phyloP scores from a whole-genome alignment of 352 stramenopile species.

The Pythium sp. region DNA sequence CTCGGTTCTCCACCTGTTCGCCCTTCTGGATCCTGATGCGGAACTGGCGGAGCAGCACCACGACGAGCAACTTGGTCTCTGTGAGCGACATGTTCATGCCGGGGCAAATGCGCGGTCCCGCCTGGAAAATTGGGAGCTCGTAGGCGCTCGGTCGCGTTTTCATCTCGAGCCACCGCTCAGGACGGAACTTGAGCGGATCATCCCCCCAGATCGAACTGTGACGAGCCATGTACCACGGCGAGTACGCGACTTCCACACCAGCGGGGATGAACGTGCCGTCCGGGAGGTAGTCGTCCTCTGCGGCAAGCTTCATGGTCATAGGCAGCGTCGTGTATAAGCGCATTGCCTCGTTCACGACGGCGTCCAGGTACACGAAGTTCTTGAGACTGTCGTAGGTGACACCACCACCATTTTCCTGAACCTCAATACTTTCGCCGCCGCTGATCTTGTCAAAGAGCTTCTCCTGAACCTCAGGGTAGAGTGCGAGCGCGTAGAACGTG shows the following conservation, averaged over 20 bases:
- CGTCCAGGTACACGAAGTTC: conserved; percentile 60
- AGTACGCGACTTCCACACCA: conserved; percentile 63
- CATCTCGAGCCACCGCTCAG: conserved; percentile 13
- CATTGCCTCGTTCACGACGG: conserved; percentile 67
- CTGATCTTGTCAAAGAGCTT: conserved; percentile 50
- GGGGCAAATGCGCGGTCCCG: conserved; percentile 59
- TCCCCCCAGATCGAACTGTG: conserved; percentile 14
- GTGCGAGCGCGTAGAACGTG: conserved; percentile 42
- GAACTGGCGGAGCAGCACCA: conserved; percentile 40
- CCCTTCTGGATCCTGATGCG: conserved; percentile 37
- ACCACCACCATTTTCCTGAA: not conserved
- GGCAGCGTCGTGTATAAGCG: conserved; percentile 73
- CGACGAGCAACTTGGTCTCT: conserved; percentile 58
- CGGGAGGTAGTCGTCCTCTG: conserved; percentile 11
- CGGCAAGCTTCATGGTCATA: conserved; percentile 55
- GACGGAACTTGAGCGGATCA: conserved; percentile 19
- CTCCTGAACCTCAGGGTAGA: conserved; percentile 46
- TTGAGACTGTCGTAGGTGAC: conserved; percentile 50
- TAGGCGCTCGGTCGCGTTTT: conserved; percentile 47
- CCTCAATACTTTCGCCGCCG: no score
- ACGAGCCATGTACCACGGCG: conserved; percentile 39
- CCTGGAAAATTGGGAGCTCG: conserved; percentile 73
- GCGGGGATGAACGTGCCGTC: conserved; percentile 35
- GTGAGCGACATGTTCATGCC: conserved; percentile 72
- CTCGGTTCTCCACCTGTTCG: conserved; percentile 20